Conservation (phyloP, 352 stramenopile genomes). For the Pythium sukuiense region DNA sequence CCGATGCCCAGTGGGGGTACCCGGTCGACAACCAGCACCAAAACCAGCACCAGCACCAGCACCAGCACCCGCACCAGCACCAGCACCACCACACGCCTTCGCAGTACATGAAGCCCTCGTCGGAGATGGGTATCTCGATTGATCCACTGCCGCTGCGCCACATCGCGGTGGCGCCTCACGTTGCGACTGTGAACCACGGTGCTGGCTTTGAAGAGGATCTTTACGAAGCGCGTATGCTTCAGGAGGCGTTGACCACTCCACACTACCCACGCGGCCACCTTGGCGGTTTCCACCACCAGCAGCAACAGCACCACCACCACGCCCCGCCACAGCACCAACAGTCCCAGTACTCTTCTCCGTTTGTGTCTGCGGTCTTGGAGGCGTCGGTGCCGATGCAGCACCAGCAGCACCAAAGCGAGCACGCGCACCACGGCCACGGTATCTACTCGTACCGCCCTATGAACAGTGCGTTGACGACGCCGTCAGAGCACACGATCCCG, state of each 20-base stretch:
- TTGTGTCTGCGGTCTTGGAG: slow-evolving; percentile 27
- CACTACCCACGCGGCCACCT: slow-evolving; percentile 20
- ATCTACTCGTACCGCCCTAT: slow-evolving; percentile 12
- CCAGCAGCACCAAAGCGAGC: slow-evolving; percentile 4
- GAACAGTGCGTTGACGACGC: slow-evolving; percentile 15
- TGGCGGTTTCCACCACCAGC: slow-evolving; percentile 19
- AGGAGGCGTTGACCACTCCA: slow-evolving; percentile 32
- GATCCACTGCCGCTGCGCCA: slow-evolving; percentile 26
- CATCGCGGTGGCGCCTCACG: slow-evolving; percentile 11
- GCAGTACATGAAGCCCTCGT: slow-evolving; percentile 15
- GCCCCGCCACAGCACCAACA: slow-evolving; percentile 16
- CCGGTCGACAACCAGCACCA: slow-evolving; percentile 5
- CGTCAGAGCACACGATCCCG: slow-evolving; percentile 16
- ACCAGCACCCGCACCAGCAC: too few relatives aligned
- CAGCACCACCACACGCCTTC: slow-evolving; percentile 8
- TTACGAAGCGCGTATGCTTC: slow-evolving; percentile 38
- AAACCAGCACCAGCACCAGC: slow-evolving; percentile 15
- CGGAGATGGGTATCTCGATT: slow-evolving; percentile 21
- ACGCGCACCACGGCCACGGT: slow-evolving; percentile 2
- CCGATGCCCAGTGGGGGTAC: slow-evolving; percentile 20
- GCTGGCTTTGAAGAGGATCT: slow-evolving; percentile 29
- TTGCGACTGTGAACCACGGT: slow-evolving; percentile 3
- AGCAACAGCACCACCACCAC: slow-evolving; percentile 17
- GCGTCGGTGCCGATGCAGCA: slow-evolving; percentile 26
- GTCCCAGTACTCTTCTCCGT: slow-evolving; percentile 24